Evolutionary conservation across 139 green algal genomes (phyloP), one percentile per base, ranked within the genome.

Genomic region (Micractinium sp.): DNA sequence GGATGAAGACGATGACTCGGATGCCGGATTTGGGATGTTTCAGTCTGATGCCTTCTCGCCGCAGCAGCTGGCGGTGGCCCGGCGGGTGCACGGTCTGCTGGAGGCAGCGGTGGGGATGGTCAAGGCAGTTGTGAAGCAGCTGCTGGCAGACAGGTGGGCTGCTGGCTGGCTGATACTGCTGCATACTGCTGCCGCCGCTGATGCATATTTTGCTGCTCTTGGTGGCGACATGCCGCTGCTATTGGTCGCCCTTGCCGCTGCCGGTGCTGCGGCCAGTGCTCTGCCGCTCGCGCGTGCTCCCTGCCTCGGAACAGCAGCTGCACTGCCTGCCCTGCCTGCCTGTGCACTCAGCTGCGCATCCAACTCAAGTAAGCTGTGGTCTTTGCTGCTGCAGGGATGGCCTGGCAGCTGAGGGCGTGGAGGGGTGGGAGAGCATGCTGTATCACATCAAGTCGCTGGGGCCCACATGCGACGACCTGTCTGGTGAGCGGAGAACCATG

Each of bases 371-470:
- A 20, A 1, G 15, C 33, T 39, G 77, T 66, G 23, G 39, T 39
- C 19, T 56, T 0, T 39, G 14, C 74, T 63, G 41, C 82, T 67
- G 36, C 85, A 81, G 71, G 29, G 71, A 81, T 47, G 85, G 71
- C 20, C 69, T 88, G 69, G 15, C 39, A 0, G 20, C 39, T 0
- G 85, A 82, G 47, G 85, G 31, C 3, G 69, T 81, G n/a, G 85
- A 82, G 39, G 85, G 85, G 18, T 88, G 85, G 85, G 85, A 88
- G 71, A 74, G 41, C 2, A 71, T 88, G 71, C 71, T 88, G n/a
- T 88, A 74, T n/a, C 85, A 88, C 71, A 35, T 88, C 33, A 69
- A 71, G 69, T 29, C 41, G 31, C 71, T 88, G 47, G 85, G 15
- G 0, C 71, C 85, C 0, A 36, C 71, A 20, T 47, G 33, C 27